Evolutionary conservation across 345 rosid species (phyloP), one percentile per base, ranked within the genome.

Genomic region (Corchorus capsularis): DNA sequence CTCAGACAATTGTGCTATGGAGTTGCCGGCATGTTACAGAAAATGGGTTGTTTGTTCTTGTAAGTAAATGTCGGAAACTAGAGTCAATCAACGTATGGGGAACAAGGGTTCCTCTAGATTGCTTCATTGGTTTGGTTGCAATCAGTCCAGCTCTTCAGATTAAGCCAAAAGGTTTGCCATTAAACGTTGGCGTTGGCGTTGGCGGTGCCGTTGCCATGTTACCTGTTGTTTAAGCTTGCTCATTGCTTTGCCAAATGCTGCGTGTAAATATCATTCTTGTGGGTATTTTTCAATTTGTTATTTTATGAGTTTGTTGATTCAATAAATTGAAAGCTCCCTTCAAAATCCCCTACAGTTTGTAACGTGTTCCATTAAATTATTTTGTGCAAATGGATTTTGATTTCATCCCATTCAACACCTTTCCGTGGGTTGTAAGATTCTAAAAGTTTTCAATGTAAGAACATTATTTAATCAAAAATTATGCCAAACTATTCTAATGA

Each of bases 1-100:
- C 35, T 47, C 86, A 93, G 97, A 92, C 85, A 14, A 84, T 93
- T 11, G 86, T 87, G 14, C 86, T 91, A 53, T 96, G 99, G 99
- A 85, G 98, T 82, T 96, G 95, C 79, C 97, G 99, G 37, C 98
- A 93, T 80, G 93, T 93, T 54, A 86, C 97, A 8, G 89, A 82
- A 79, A 83, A 72, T 4, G 99, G 99, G 20, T 89, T 93, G 61
- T 69, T 87, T 17, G 73, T 80, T 73, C 89, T 95, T 20, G 97
- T 88, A 34, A 81, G 81, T 78, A 90, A 88, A 71, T 95, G 99
- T 75, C 83, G 71, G 34, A 92, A 88, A 59, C 94, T 96, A 1
- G 89, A 89, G 69, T 91, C 96, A 0, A 87, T 96, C 80, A 89
- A 93, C 77, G 84, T 90, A 45, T 90, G 99, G 96, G 98, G 99